Evolutionary conservation across 2,329 filamentous ascomycete species (phyloP), one percentile per base, ranked within the genome.

Genomic region (Botrytis paeoniae): DNA sequence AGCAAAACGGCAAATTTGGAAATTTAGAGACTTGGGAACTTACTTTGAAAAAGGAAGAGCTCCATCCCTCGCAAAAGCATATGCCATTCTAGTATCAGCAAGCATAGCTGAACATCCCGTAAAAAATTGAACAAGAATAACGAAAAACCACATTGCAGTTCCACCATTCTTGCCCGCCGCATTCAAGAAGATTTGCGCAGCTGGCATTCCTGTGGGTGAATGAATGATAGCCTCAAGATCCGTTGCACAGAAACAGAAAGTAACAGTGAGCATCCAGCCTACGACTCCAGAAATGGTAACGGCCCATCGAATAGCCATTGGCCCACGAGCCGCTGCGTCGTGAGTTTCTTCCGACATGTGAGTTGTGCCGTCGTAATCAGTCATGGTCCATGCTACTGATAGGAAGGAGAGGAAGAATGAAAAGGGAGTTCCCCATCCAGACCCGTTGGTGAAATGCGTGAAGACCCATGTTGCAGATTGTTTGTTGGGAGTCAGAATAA

Each of bases 311-410:
- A 91, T 91, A 8, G 89, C 89, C 25, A 87, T 80, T 4, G 89
- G 89, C 0, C 88, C 89, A 74, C 85, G 84, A 69, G 88, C 84
- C 3, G 88, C 88, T 10, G 89, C 89, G 78, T 91, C 86, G 75
- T 90, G 88, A 0, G 88, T 90, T 81, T 91, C 89, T 82, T 91
- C 89, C 3, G 88, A 89, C 86, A 91, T 90, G 77, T 91, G 89
- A 9, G 89, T 90, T 18, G 89, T 91, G 63, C 87, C 89, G 76
- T 91, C 89, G 78, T 91, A 91, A 78, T 91, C 89, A 9, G 89
- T 91, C 89, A 91, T 91, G n/a, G 88, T 89, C 86, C 86, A 88
- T 35, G 86, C 85, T 22, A 88, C 86, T 25, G 86, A 87, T 9
- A 88, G 80, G 76, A 88, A 88, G 39, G 83, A 84, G 10, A 91